Evolutionary conservation across 2,329 filamentous ascomycete genomes (phyloP).

Genomic region (Zelopaecilomyces penicillatus): DNA sequence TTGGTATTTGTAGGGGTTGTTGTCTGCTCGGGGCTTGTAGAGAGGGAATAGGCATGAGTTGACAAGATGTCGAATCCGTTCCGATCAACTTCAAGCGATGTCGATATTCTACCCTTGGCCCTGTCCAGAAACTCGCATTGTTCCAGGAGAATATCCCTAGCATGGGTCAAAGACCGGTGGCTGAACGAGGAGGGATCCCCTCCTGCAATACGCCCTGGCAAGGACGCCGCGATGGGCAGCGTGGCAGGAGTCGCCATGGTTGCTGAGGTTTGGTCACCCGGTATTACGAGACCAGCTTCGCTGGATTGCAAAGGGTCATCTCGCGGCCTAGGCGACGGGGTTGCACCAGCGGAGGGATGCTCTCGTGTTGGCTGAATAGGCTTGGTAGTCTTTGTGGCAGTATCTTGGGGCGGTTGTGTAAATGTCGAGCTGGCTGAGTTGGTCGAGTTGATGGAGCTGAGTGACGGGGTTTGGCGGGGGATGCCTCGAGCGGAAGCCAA

Average conservation of each 20-base stretch:
- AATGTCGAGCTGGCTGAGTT: neutral
- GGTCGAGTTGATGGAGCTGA: slow-evolving; percentile 6
- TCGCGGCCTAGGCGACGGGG: slow-evolving; percentile 9
- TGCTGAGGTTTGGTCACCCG: slow-evolving; percentile 16
- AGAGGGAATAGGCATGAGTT: slow-evolving; percentile 17
- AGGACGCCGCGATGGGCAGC: slow-evolving; percentile 21
- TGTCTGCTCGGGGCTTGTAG: slow-evolving; percentile 20
- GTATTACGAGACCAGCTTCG: slow-evolving; percentile 30
- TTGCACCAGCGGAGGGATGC: neutral
- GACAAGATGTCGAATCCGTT: slow-evolving; percentile 16
- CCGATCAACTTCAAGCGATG: slow-evolving; percentile 27
- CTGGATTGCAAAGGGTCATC: slow-evolving; percentile 28
- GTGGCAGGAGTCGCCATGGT: slow-evolving; percentile 25
- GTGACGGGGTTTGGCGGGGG: slow-evolving; percentile 15
- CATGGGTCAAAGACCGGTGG: slow-evolving; percentile 21
- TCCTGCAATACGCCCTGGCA: slow-evolving; percentile 20
- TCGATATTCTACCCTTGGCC: slow-evolving; percentile 21
- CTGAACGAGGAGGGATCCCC: slow-evolving; percentile 25
- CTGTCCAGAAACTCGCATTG: slow-evolving; percentile 24
- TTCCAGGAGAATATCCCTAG: slow-evolving; percentile 30
- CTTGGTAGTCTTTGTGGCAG: neutral
- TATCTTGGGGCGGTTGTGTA: neutral
- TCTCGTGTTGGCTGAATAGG: slow-evolving; percentile 2
- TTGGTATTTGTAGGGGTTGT: slow-evolving; percentile 15
- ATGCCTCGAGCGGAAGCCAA: slow-evolving; percentile 51